These are phyloP conservation scores for Colletotrichum tropicale DNA, from an alignment of 2,329 filamentous ascomycete genomes.

Conservation along the genomic window DNA sequence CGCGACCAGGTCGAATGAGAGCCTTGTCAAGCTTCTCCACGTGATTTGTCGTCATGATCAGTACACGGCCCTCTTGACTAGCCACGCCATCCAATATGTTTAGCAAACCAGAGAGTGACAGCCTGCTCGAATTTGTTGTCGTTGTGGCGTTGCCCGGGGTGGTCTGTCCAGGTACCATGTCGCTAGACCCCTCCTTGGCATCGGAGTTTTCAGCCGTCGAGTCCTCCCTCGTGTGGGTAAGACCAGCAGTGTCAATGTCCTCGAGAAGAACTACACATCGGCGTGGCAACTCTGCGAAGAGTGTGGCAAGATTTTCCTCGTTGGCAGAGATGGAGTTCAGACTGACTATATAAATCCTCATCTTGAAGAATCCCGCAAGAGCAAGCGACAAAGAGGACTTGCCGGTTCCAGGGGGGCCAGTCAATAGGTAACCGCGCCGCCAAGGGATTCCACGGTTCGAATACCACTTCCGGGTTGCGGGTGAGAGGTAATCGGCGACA, in stretches of 20 bases:
- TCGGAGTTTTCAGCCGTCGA: neutral
- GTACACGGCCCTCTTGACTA: slow-evolving; percentile 65
- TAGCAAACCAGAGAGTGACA: slow-evolving; percentile 78
- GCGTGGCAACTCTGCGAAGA: slow-evolving; percentile 71
- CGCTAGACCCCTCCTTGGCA: slow-evolving; percentile 23
- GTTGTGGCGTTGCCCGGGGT: slow-evolving; percentile 32
- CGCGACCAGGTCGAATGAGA: slow-evolving; percentile 65
- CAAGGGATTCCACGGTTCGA: slow-evolving; percentile 84
- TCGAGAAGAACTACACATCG: slow-evolving; percentile 77
- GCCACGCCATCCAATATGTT: slow-evolving; percentile 81
- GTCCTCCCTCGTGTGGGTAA: slow-evolving; percentile 63
- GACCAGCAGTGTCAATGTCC: slow-evolving; percentile 76
- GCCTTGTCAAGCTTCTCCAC: slow-evolving; percentile 66
- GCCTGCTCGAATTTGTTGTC: slow-evolving; percentile 28
- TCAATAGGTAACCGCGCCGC: slow-evolving; percentile 80
- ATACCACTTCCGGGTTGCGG: slow-evolving; percentile 76
- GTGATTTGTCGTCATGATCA: slow-evolving; percentile 72
- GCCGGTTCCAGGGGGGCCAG: slow-evolving; percentile 81
- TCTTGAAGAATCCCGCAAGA: slow-evolving; percentile 70
- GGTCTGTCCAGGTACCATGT: slow-evolving; percentile 36
- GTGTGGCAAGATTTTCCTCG: slow-evolving; percentile 66
- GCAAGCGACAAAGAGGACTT: slow-evolving; percentile 77
- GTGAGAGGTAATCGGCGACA: slow-evolving; percentile 67
- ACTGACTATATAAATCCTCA: slow-evolving; percentile 75
- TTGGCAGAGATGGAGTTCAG: slow-evolving; percentile 66